Conservation (phyloP, 164 flowering plant genomes). For the Houttuynia cordata region DNA sequence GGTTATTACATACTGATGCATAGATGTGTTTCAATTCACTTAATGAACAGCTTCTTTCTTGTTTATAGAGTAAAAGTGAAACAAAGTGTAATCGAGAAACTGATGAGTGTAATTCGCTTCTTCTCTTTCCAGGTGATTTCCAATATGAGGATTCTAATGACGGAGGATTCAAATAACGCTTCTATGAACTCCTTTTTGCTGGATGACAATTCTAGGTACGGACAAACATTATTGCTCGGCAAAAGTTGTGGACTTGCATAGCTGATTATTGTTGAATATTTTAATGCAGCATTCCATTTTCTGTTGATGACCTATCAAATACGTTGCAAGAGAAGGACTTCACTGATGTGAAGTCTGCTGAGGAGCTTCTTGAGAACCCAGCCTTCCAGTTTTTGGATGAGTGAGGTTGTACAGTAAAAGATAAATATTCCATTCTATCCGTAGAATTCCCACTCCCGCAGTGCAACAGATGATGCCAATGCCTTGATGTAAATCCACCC, state of each 20-base stretch:
- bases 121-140: constrained; percentile 52
- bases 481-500: constrained; percentile 26
- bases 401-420: constrained; percentile 19
- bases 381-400: constrained; percentile 80
- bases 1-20: no score
- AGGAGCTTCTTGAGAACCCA: constrained; percentile 52
- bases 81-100: not conserved
- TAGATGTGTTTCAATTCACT: no score
- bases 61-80: no score
- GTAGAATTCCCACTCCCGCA: not conserved
- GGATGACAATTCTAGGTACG: constrained; percentile 88
- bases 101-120: not conserved
- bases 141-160: constrained; percentile 54
- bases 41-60: no score
- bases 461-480: not conserved
- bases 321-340: constrained; percentile 47
- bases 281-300: constrained; percentile 71
- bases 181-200: constrained; percentile 52
- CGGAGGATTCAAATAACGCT: constrained; percentile 47
- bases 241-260: not conserved
- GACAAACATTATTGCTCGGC: constrained; percentile 12
- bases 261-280: not conserved
- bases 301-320: constrained; percentile 60
- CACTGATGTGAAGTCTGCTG: constrained; percentile 51
- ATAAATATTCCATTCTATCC: constrained; percentile 1